These are phyloP conservation scores for Kwoniella mangroviensis DNA, from an alignment of 768 basidiomycete species.

Conservation along the genomic window DNA sequence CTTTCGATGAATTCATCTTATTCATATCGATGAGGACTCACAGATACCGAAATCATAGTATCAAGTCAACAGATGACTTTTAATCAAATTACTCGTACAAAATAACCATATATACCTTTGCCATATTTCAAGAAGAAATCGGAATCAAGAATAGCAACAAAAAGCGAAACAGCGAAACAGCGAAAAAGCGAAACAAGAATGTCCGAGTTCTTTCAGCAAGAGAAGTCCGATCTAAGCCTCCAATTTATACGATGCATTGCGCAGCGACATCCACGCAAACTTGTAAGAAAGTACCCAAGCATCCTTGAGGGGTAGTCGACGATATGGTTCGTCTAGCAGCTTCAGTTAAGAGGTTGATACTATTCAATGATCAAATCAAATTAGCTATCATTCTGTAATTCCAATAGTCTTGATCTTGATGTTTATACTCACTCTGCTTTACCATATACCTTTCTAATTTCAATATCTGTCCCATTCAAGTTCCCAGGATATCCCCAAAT, in stretches of 20 bases:
- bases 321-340: slow-evolving; percentile 25
- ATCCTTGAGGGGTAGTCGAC: slow-evolving; percentile 26
- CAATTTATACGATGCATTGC: slow-evolving; percentile 14
- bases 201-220: too few relatives aligned
- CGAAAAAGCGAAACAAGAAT: too few relatives aligned
- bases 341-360: slow-evolving; percentile 22
- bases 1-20: too few relatives aligned
- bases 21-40: too few relatives aligned
- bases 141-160: too few relatives aligned
- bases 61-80: too few relatives aligned
- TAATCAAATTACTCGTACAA: too few relatives aligned
- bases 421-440: slow-evolving; percentile 23
- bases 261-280: slow-evolving; percentile 35
- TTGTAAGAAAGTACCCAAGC: slow-evolving; percentile 41
- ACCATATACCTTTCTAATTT: slow-evolving; percentile 15
- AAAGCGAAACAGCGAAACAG: too few relatives aligned
- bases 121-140: too few relatives aligned
- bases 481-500: slow-evolving; percentile 23
- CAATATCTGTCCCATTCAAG: slow-evolving; percentile 6
- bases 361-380: neutral
- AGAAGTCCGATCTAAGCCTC: neutral
- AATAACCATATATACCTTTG: too few relatives aligned
- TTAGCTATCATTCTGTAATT: neutral
- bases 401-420: neutral
- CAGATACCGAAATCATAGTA: too few relatives aligned